A percentile compares a stretch with the other conserved stretches of the same genome.
phyloP scores from a whole-genome alignment of 2,329 filamentous ascomycete species.

The Berkeleyomyces basicola region DNA sequence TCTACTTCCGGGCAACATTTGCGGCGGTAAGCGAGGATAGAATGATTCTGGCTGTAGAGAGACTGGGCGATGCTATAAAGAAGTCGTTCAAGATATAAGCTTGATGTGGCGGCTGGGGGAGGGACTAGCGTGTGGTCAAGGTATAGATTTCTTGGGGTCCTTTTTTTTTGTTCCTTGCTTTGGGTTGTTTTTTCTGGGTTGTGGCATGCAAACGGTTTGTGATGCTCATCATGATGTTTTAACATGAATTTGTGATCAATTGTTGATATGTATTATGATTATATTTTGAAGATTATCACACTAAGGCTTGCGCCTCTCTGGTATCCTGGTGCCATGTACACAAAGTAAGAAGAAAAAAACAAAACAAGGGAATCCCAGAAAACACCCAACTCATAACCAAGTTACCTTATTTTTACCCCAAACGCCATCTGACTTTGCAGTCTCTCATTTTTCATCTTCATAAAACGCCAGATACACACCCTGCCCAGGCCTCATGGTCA shows the following conservation, averaged over 20 bases:
- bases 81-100: conserved; percentile 30
- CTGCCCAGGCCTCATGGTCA: conserved; percentile 41
- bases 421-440: background rate
- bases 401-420: background rate
- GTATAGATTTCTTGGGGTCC: background rate
- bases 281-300: background rate
- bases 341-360: background rate
- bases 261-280: background rate
- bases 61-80: conserved; percentile 61
- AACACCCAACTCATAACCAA: background rate
- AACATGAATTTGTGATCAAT: background rate
- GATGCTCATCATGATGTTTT: background rate
- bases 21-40: conserved; percentile 58
- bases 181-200: background rate
- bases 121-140: background rate
- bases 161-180: background rate
- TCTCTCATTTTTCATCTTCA: conserved; percentile 23
- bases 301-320: background rate
- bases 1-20: conserved; percentile 86
- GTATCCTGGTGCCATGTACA: background rate
- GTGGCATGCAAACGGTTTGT: background rate
- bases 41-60: conserved; percentile 53
- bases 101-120: background rate
- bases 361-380: background rate
- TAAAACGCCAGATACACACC: conserved; percentile 42